Evolutionary conservation across 2,329 filamentous ascomycete genomes (phyloP), one percentile per base, ranked within the genome.

Genomic region (Microsporum audouinii): DNA sequence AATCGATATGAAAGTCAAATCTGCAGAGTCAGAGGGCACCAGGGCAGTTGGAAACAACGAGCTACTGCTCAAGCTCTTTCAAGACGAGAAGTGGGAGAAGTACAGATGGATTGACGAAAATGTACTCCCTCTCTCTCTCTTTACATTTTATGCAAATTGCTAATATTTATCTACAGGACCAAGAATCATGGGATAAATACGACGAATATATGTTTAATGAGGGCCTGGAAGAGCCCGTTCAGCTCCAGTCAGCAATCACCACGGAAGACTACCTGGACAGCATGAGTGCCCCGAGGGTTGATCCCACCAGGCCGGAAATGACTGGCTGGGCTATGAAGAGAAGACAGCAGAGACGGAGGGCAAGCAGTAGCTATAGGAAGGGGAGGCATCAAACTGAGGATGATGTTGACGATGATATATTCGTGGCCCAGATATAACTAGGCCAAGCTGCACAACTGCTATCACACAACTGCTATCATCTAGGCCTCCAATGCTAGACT

Each of bases 1-100:
- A 14, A 89, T 95, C 68, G 88, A 94, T 73, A 89, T 95, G 78
- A 89, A 89, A 34, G 86, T 95, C 70, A 95, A 95, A 78, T 85
- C 85, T 41, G 83, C 84, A 1, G 83, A 84, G 55, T 84, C 88
- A 61, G 86, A 87, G 58, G 78, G 81, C 12, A 79, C 79, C 53
- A 78, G 84, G 60, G 79, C 84, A 10, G 84, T 83, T 29, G 83
- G 88, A 66, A 91, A 94, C 88, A 78, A 86, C 82, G 64, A 88
- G 69, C 84, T 90, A 34, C 82, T 97, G 65, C 82, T 97, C 65
- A 84, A 87, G 67, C 77, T 81, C 51, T 90, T 95, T 49, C 88
- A 95, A 76, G 82, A 85, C 59, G 92, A 99, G 71, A 78, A 80
- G 61, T 99, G 94, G 94, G 82, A 84, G 65, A 83, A 80, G 63